Base-by-base conservation (phyloP, 768 basidiomycete species). In the Leccinum sublutescens region DNA sequence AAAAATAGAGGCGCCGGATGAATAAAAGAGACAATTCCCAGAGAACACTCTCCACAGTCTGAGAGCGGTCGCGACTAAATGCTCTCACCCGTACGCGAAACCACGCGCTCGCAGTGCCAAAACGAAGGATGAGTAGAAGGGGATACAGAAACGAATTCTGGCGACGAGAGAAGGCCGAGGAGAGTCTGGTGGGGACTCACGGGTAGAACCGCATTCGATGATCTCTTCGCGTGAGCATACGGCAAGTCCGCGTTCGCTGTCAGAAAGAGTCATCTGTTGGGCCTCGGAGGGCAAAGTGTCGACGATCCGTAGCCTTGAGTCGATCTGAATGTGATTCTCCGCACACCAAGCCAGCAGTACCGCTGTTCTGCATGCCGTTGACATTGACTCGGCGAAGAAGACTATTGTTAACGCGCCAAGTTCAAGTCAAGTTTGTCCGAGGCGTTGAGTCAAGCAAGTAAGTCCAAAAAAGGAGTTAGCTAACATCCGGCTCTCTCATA, bases 301-400 rank as follows among this genome's bases (percentile, higher is more conserved):
- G 56, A 63, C 33, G 45, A 87, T 61, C 51, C 70, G 67, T 15
- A 87, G 66, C 45, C 77, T 70, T 11, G 75, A 55, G 70, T 85
- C 83, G 54, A 86, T 79, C 59, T 68, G 68, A 49, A 86, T 66
- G 48, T 67, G 71, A 62, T 81, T 79, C 23, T 75, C 67, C 29
- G 68, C 53, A 62, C 84, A 85, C 85, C 85, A 87, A 47, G 68
- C 66, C 5, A 83, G 62, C 17, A 85, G 67, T 47, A 55, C 33
- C 27, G 54, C 11, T 43, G 56, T 52, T 43, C 19, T 65, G 48
- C 56, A 54, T 34, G 64, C 59, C 36, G 68, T 62, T 69, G 74
- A 73, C 34, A 47, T 17, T n/a, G 47, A 48, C 23, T 48, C 47
- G n/a, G 11, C 11, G 45, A 1, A 21, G 4, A 50, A 27, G 33